These are phyloP conservation scores for Macrophomina pseudophaseolina DNA, from an alignment of 2,329 filamentous ascomycete genomes.

Conservation along the genomic window DNA sequence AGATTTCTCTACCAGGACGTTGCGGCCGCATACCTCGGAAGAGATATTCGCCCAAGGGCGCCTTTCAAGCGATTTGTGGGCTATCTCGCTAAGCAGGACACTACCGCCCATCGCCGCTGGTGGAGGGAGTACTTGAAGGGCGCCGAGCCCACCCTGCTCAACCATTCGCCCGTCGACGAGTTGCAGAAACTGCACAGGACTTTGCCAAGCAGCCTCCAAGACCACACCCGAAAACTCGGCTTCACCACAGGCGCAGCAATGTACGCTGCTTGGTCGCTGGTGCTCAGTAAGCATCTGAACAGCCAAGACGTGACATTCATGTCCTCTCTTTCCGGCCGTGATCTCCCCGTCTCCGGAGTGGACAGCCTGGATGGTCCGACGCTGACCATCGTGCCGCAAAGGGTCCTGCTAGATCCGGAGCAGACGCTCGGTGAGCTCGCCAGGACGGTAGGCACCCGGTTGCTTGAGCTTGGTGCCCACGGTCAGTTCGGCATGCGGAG, in stretches of 20 bases:
- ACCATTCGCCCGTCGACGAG: not conserved
- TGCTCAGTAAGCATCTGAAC: not conserved
- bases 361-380: slow-evolving; percentile 2
- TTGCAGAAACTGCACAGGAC: too few relatives aligned
- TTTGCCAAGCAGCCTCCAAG: too few relatives aligned
- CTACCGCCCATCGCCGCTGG: too few relatives aligned
- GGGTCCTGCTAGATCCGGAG: not conserved
- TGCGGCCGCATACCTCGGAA: not conserved
- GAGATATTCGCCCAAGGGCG: not conserved
- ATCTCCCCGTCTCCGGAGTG: not conserved
- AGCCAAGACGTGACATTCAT: slow-evolving; percentile 1
- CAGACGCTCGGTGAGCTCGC: too few relatives aligned
- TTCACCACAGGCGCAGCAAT: not conserved
- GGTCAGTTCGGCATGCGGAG: too few relatives aligned
- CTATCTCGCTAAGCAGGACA: not conserved
- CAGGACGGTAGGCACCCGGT: too few relatives aligned
- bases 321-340: slow-evolving; percentile 4
- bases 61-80: not conserved
- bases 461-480: too few relatives aligned
- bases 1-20: slow-evolving; percentile 27
- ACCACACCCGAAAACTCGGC: not conserved
- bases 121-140: not conserved
- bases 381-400: not conserved
- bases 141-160: not conserved
- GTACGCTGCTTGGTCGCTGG: slow-evolving; percentile 19